phyloP scores from a whole-genome alignment of 2,329 filamentous ascomycete genomes.

The Penicillium vulpinum region DNA sequence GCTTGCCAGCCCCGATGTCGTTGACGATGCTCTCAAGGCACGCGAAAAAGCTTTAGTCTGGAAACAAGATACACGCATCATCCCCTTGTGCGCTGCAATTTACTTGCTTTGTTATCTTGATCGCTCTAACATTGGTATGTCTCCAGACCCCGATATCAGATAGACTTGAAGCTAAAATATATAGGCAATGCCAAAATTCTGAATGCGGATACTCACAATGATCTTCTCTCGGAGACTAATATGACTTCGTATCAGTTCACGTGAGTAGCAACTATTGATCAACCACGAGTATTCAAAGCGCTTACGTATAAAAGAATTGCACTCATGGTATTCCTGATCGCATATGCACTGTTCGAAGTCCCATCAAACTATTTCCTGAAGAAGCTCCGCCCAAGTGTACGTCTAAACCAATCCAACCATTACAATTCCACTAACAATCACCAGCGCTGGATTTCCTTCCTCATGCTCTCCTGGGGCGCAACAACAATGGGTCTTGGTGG shows the following conservation, averaged over 20 bases:
- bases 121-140: slow-evolving; percentile 63
- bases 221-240: slow-evolving; percentile 61
- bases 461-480: slow-evolving; percentile 53
- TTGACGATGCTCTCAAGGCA: slow-evolving; percentile 12
- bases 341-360: slow-evolving; percentile 53
- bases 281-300: neutral
- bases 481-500: slow-evolving; percentile 52
- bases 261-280: slow-evolving; percentile 25
- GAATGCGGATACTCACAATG: slow-evolving; percentile 60
- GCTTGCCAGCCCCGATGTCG: slow-evolving; percentile 8
- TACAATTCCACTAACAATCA: neutral
- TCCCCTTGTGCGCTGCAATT: slow-evolving; percentile 63
- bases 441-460: slow-evolving; percentile 51
- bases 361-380: slow-evolving; percentile 54
- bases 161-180: slow-evolving; percentile 8
- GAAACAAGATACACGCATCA: slow-evolving; percentile 64
- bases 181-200: slow-evolving; percentile 63
- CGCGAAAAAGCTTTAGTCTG: slow-evolving; percentile 46
- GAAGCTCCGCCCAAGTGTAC: slow-evolving; percentile 46
- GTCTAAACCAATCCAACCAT: neutral
- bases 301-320: slow-evolving; percentile 38
- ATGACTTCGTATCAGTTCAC: slow-evolving; percentile 65
- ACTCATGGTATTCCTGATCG: slow-evolving; percentile 51
- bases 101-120: slow-evolving; percentile 70
- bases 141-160: no score